Conservation (phyloP, 2,329 filamentous ascomycete species). For the Fusarium nelsonii region DNA sequence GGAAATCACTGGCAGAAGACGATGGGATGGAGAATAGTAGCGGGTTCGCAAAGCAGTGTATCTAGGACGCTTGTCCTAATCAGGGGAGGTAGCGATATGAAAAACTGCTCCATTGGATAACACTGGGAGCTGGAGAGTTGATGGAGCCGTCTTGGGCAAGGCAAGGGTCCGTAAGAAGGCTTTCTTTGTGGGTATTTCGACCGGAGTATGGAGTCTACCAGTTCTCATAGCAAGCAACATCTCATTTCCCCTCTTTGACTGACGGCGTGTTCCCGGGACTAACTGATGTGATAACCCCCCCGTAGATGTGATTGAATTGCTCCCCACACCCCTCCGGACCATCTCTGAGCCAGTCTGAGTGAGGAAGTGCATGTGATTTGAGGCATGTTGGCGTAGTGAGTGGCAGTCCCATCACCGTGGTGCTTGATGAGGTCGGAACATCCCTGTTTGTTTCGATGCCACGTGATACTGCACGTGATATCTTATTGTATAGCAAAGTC, state of each 20-base stretch:
- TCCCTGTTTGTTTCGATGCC: constrained; percentile 27
- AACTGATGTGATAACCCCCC: constrained; percentile 47
- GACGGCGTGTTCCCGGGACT: constrained; percentile 23
- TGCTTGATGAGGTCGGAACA: constrained; percentile 35
- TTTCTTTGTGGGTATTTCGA: constrained; percentile 41
- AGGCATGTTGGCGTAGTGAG: constrained; percentile 31
- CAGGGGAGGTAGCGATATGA: constrained; percentile 47
- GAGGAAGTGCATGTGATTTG: constrained; percentile 42
- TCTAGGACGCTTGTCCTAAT: constrained; percentile 52
- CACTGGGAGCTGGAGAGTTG: constrained; percentile 33
- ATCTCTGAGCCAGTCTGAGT: constrained; percentile 24
- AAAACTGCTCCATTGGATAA: constrained; percentile 51
- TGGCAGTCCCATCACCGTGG: constrained; percentile 13
- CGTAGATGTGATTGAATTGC: constrained; percentile 43
- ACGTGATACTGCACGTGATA: constrained; percentile 39
- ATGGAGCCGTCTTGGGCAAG: constrained; percentile 39
- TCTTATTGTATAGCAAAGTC: background rate
- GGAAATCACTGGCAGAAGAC: constrained; percentile 39
- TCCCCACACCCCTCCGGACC: constrained; percentile 39
- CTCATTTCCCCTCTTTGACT: constrained; percentile 39
- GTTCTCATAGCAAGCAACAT: constrained; percentile 46
- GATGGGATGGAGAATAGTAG: constrained; percentile 34
- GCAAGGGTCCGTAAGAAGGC: constrained; percentile 36
- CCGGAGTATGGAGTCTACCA: constrained; percentile 43
- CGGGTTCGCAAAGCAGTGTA: constrained; percentile 40